These are phyloP conservation scores for Castanea mollissima DNA, from an alignment of 306 rosid genomes.

Conservation along the genomic window DNA sequence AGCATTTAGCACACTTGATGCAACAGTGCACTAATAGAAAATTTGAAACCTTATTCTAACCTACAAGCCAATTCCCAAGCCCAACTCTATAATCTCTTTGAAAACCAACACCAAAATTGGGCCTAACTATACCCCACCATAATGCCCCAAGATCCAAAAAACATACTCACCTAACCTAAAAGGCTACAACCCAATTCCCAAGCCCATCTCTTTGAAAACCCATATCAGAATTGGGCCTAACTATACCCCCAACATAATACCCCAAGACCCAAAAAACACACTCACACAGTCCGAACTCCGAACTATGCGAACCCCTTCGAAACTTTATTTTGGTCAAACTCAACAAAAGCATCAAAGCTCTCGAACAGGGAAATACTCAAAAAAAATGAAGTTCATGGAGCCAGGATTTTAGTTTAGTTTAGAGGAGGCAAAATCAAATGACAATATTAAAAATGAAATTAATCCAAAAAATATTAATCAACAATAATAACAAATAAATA, in stretches of 20 bases:
- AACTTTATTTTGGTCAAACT: too few species aligned
- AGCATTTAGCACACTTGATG: too few species aligned
- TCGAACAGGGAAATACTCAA: background rate
- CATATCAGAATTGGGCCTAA: background rate
- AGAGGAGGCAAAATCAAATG: too few species aligned
- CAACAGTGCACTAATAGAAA: too few species aligned
- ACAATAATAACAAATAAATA: too few species aligned
- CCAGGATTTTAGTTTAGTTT: too few species aligned
- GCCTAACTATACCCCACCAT: background rate
- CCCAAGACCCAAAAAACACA: background rate
- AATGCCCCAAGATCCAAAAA: background rate
- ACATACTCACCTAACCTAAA: background rate
- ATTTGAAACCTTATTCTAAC: too few species aligned
- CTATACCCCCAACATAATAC: background rate
- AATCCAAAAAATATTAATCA: too few species aligned
- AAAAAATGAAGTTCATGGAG: conserved; percentile 42
- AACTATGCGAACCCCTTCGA: too few species aligned
- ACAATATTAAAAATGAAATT: too few species aligned
- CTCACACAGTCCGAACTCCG: background rate
- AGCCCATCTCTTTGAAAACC: background rate
- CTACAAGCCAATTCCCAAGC: background rate
- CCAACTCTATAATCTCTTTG: background rate
- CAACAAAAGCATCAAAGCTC: too few species aligned
- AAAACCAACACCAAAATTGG: background rate
- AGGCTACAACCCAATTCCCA: background rate